Evolutionary conservation across 2,329 filamentous ascomycete genomes (phyloP).

Genomic region (Knufia petricola): DNA sequence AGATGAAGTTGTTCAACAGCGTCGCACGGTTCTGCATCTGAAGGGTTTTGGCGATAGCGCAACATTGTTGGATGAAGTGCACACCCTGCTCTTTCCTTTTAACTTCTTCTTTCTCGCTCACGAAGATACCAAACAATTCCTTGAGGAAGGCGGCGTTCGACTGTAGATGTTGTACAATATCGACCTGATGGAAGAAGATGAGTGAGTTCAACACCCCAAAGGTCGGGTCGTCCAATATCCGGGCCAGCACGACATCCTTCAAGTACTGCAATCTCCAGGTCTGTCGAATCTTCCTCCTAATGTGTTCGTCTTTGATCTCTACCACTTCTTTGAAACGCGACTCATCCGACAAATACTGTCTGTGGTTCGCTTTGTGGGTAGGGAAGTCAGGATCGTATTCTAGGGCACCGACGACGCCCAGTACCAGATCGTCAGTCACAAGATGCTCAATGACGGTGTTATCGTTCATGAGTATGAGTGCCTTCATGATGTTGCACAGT

Average conservation of each 20-base stretch:
- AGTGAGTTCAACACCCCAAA: constrained; percentile 95
- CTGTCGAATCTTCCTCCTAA: constrained; percentile 86
- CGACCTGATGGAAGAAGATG: constrained; percentile 98
- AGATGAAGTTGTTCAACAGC: constrained; percentile 83
- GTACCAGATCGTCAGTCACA: constrained; percentile 77
- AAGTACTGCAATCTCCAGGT: constrained; percentile 94
- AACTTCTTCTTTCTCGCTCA: constrained; percentile 50
- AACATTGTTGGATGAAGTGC: constrained; percentile 93
- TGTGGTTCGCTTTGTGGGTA: constrained; percentile 92
- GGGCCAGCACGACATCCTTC: constrained; percentile 93
- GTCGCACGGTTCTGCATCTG: constrained; percentile 72
- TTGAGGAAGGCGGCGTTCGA: constrained; percentile 66
- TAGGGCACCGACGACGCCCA: constrained; percentile 87
- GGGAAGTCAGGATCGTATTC: constrained; percentile 99
- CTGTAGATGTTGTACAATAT: constrained; percentile 93
- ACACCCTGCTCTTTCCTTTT: constrained; percentile 87
- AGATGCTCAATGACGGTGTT: constrained; percentile 88
- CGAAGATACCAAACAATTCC: constrained; percentile 82
- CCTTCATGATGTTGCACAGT: constrained; percentile 97
- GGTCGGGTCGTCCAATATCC: constrained; percentile 93
- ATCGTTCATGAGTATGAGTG: constrained; percentile 87
- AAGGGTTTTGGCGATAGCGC: constrained; percentile 84
- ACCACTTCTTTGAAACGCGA: constrained; percentile 95
- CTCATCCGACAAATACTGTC: constrained; percentile 80
- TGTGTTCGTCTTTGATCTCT: constrained; percentile 69